Conservation (phyloP, 2,329 filamentous ascomycete genomes). For the Cadophora luteo-olivacea region DNA sequence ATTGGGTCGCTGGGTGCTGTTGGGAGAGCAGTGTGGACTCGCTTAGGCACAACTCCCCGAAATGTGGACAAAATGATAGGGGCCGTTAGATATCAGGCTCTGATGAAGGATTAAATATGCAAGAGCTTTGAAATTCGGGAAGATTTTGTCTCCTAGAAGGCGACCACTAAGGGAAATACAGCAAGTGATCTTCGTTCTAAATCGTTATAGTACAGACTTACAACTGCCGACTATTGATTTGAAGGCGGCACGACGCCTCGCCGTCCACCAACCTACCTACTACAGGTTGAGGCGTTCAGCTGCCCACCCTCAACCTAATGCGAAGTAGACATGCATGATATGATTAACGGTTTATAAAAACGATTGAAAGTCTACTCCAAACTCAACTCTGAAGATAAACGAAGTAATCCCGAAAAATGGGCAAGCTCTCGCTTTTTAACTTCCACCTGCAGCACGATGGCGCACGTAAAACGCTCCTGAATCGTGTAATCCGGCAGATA, state of each 20-base stretch:
- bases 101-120: not conserved
- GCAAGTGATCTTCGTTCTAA: not conserved
- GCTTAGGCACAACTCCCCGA: not conserved
- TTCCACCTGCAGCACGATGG: conserved; percentile 2
- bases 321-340: not conserved
- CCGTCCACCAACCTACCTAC: not conserved
- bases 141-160: not conserved
- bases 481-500: not conserved
- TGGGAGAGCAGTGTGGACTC: too few relatives aligned
- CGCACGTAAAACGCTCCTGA: not conserved
- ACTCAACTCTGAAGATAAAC: too few relatives aligned
- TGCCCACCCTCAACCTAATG: not conserved
- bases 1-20: not conserved
- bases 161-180: not conserved
- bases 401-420: too few relatives aligned
- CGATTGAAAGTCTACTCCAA: too few relatives aligned
- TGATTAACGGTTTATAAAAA: not conserved
- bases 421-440: not conserved
- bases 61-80: not conserved
- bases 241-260: not conserved
- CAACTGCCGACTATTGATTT: not conserved
- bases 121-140: not conserved
- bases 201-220: not conserved
- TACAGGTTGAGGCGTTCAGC: too few relatives aligned
- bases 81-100: not conserved